Conservation (phyloP, 768 basidiomycete species). For the Lactarius akahatsu region DNA sequence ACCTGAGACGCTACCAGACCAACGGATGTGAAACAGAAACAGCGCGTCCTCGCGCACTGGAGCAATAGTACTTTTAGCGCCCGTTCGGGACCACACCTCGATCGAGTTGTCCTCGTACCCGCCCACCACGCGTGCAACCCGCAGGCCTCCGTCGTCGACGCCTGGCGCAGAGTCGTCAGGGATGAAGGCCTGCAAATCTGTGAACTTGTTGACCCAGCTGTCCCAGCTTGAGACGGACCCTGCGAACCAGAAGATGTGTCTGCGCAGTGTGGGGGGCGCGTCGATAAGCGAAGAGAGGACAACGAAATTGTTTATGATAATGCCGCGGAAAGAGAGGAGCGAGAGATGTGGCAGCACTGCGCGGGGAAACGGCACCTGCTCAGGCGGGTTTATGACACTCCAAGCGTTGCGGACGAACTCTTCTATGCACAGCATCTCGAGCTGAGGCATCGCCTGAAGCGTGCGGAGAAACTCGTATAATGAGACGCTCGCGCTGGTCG, state of each 20-base stretch:
- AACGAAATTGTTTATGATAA: background rate
- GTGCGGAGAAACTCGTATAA: background rate
- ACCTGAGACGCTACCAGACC: slow-evolving; percentile 1
- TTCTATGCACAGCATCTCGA: slow-evolving; percentile 10
- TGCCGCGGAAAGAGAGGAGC: slow-evolving; percentile 12
- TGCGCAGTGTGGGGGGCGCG: slow-evolving; percentile 13
- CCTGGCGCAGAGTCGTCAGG: slow-evolving; percentile 4
- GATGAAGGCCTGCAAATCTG: slow-evolving; percentile 1
- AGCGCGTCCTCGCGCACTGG: slow-evolving; percentile 5
- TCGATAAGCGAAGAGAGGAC: slow-evolving; percentile 11
- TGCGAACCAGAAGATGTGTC: slow-evolving; percentile 9
- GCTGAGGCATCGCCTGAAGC: slow-evolving; percentile 18
- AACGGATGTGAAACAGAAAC: slow-evolving; percentile 9
- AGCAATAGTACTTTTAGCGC: background rate
- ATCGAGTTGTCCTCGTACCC: slow-evolving; percentile 3
- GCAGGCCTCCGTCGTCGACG: slow-evolving; percentile 7
- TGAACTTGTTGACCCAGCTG: background rate
- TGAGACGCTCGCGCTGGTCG: slow-evolving; percentile 6
- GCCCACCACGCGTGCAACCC: background rate
- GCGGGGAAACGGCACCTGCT: background rate
- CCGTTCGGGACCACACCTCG: background rate
- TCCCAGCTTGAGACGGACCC: background rate
- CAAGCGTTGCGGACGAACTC: background rate
- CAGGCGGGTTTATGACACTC: background rate
- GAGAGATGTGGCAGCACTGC: slow-evolving; percentile 1